A percentile compares a stretch with the other conserved stretches of the same genome.
These are phyloP conservation scores for Paramecium pentaurelia DNA, from an alignment of 73 alveolate genomes.

Conservation along the genomic window DNA sequence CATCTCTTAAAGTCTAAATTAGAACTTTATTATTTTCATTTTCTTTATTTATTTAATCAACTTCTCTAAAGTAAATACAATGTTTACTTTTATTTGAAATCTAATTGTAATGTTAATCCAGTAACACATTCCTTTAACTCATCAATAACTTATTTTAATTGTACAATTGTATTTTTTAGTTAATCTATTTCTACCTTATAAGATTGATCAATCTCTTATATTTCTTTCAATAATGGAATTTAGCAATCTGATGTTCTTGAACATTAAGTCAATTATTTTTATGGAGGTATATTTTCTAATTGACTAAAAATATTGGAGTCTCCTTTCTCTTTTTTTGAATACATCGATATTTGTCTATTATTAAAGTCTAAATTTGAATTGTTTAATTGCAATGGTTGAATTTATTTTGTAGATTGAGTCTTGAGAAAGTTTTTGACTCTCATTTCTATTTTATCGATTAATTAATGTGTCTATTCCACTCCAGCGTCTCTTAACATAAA, in stretches of 20 bases:
- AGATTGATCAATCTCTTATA: conserved; percentile 34
- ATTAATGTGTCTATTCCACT: conserved; percentile 39
- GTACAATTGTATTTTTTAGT: not conserved
- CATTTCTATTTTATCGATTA: conserved; percentile 38
- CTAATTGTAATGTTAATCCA: not conserved
- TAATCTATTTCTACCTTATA: not conserved
- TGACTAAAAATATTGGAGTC: not conserved
- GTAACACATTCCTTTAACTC: not conserved
- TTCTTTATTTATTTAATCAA: not conserved
- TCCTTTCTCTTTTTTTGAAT: conserved; percentile 23
- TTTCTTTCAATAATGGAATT: conserved; percentile 45
- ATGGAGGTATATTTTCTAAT: conserved; percentile 28
- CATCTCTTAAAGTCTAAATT: conserved; percentile 24
- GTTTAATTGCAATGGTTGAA: not conserved
- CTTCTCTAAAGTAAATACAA: not conserved
- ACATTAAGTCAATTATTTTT: not conserved
- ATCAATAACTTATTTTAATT: not conserved
- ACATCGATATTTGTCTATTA: not conserved
- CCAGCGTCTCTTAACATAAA: not conserved
- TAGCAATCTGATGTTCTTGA: conserved; percentile 25
- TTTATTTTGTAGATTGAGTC: not conserved
- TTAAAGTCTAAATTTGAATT: not conserved
- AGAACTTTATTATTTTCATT: not conserved
- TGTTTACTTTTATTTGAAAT: not conserved
- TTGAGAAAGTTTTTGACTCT: conserved; percentile 32